phyloP scores from a whole-genome alignment of 352 stramenopile genomes.

The Nothophytophthora sp. region DNA sequence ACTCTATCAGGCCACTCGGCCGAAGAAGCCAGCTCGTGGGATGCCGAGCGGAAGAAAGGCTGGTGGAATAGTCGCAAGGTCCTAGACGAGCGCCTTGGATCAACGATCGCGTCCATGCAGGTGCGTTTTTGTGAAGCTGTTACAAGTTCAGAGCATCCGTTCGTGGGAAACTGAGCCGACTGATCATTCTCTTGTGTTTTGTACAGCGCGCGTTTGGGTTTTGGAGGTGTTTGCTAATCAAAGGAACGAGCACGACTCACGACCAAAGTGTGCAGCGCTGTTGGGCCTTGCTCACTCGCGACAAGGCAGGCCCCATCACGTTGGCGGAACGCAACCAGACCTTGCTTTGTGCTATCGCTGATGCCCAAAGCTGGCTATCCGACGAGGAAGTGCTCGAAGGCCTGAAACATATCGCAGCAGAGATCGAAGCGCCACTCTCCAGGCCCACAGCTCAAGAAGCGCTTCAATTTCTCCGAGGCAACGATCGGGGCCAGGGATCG shows the following conservation, averaged over 20 bases:
- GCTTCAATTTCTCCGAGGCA: constrained; percentile 22
- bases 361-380: constrained; percentile 32
- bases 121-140: constrained; percentile 18
- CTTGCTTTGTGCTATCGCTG: constrained; percentile 37
- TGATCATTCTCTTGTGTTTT: constrained; percentile 8
- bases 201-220: constrained; percentile 50
- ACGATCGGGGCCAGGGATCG: constrained; percentile 1
- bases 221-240: constrained; percentile 56
- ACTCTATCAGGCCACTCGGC: constrained; percentile 62
- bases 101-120: constrained; percentile 50
- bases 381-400: constrained; percentile 43
- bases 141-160: not conserved
- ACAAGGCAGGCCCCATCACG: constrained; percentile 3
- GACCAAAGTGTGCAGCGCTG: constrained; percentile 19
- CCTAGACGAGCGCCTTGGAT: constrained; percentile 49
- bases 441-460: constrained; percentile 16
- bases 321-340: constrained; percentile 20
- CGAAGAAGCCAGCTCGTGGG: constrained; percentile 56
- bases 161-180: not conserved
- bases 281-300: constrained; percentile 30
- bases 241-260: constrained; percentile 7
- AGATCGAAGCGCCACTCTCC: constrained; percentile 23
- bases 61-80: constrained; percentile 76
- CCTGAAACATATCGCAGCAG: constrained; percentile 35
- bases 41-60: constrained; percentile 59